Evolutionary conservation across 345 rosid species (phyloP), one percentile per base, ranked within the genome.

Genomic region (Mallotus nudiflorus): DNA sequence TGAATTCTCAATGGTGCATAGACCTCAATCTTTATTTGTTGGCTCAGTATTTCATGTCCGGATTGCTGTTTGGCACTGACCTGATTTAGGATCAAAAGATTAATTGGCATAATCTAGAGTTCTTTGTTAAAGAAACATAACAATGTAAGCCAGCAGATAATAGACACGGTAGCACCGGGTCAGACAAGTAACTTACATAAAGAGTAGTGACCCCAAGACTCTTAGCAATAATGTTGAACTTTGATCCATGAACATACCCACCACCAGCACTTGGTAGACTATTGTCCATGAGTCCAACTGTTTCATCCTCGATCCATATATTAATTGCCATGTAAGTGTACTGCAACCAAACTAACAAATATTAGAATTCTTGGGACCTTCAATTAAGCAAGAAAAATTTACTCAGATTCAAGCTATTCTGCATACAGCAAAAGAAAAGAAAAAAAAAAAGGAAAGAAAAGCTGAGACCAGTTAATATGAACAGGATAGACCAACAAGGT

Each of bases 1-100:
- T 89, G 89, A 73, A 94, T 85, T 76, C 76, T 85, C 63, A 90
- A 91, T 15, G 85, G 91, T 65, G 87, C 86, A 85, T 85, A 91
- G 72, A 94, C 94, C 84, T 94, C 98, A 62, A 94, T 78, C 83
- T 88, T 89, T 66, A 94, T 80, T 16, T 75, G 81, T 81, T 87
- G 96, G 79, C 96, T 94, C 75, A 77, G 70, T 66, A 89, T 73
- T 78, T 81, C 91, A 66, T 84, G 83, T 65, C 98, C 97, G 75
- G 94, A 88, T 52, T 85, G 91, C 75, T 80, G 93, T 83, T 84
- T 87, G 68, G 82, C 83, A 70, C 93, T 84, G 66, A 87, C 98
- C 98, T 94, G 85, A 77, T 72, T 58, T 65, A 78, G 75, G 14
- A 68, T 45, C 18, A 27, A 68, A 66, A 14, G 37, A 73, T 77